Percentiles rank a stretch among this genome's conserved stretches.
These are phyloP conservation scores for Wickerhamiella azymoides DNA, from an alignment of 805 yeast genomes.

Conservation along the genomic window DNA sequence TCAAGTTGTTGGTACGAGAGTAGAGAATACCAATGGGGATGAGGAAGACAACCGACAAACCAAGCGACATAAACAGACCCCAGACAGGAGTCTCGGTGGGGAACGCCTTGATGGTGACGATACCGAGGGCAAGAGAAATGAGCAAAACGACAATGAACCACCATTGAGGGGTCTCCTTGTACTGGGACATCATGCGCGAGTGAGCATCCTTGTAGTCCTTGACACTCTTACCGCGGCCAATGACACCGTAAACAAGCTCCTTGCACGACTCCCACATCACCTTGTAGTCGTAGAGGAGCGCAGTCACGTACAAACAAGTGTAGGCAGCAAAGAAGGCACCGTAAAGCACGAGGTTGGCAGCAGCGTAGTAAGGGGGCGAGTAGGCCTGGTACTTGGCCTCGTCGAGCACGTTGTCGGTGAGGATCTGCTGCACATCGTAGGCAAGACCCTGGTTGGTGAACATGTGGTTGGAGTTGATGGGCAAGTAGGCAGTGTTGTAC, in stretches of 20 bases:
- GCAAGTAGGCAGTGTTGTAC: slow-evolving; percentile 29
- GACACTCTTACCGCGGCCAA: slow-evolving; percentile 9
- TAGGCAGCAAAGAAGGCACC: slow-evolving; percentile 39
- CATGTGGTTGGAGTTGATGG: slow-evolving; percentile 34
- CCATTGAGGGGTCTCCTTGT: slow-evolving; percentile 18
- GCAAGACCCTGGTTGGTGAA: slow-evolving; percentile 38
- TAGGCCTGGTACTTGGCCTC: slow-evolving; percentile 31
- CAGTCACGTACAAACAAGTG: slow-evolving; percentile 38
- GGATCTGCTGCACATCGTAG: slow-evolving; percentile 32
- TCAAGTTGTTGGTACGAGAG: slow-evolving; percentile 43
- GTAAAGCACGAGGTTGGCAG: slow-evolving; percentile 39
- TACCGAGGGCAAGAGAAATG: slow-evolving; percentile 34
- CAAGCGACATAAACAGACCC: slow-evolving; percentile 41
- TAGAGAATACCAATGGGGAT: slow-evolving; percentile 48
- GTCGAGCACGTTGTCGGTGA: slow-evolving; percentile 32
- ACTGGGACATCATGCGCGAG: slow-evolving; percentile 34
- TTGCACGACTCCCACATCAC: slow-evolving; percentile 19
- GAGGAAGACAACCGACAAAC: slow-evolving; percentile 41
- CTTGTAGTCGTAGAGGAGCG: slow-evolving; percentile 33
- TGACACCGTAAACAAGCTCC: slow-evolving; percentile 9
- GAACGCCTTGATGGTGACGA: slow-evolving; percentile 5
- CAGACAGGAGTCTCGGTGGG: slow-evolving; percentile 8
- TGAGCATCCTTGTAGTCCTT: slow-evolving; percentile 31
- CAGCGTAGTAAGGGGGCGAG: slow-evolving; percentile 46
- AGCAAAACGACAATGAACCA: slow-evolving; percentile 36